Conservation (phyloP, 805 yeast species). For the Myxozyma nipponensis region DNA sequence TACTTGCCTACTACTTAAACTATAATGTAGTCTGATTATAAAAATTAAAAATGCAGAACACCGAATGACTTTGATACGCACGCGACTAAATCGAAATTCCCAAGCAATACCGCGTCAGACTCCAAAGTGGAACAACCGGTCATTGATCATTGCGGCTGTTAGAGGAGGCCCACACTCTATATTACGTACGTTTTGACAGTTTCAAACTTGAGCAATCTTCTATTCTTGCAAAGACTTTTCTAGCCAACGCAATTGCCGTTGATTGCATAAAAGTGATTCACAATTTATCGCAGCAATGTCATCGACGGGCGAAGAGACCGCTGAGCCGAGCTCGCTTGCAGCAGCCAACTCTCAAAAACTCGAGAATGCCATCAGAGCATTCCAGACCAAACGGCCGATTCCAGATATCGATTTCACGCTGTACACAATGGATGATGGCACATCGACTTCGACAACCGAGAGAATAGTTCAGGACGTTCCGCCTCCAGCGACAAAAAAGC, state of each 20-base stretch:
- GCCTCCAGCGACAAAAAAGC: slow-evolving; percentile 63
- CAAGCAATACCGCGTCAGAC: too few species aligned
- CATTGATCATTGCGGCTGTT: too few species aligned
- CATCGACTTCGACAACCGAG: slow-evolving; percentile 50
- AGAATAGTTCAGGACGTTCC: slow-evolving; percentile 55
- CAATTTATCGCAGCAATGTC: not conserved
- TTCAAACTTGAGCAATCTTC: slow-evolving; percentile 8
- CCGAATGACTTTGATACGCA: too few species aligned
- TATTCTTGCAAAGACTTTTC: slow-evolving; percentile 12
- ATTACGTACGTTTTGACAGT: slow-evolving; percentile 18
- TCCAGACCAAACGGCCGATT: slow-evolving; percentile 34
- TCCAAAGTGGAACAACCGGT: too few species aligned
- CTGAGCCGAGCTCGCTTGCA: not conserved
- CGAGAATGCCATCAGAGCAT: slow-evolving; percentile 39
- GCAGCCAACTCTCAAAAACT: slow-evolving; percentile 29
- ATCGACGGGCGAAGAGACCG: not conserved
- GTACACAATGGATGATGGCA: slow-evolving; percentile 58
- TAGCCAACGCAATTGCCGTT: not conserved
- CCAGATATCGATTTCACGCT: slow-evolving; percentile 43
- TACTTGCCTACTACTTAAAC: too few species aligned
- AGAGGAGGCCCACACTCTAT: too few species aligned
- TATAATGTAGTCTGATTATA: too few species aligned
- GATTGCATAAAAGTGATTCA: too few species aligned
- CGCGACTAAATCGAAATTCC: too few species aligned
- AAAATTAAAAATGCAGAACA: too few species aligned